Base-by-base conservation (phyloP, 441 rosid species). In the Geranium incanum region DNA sequence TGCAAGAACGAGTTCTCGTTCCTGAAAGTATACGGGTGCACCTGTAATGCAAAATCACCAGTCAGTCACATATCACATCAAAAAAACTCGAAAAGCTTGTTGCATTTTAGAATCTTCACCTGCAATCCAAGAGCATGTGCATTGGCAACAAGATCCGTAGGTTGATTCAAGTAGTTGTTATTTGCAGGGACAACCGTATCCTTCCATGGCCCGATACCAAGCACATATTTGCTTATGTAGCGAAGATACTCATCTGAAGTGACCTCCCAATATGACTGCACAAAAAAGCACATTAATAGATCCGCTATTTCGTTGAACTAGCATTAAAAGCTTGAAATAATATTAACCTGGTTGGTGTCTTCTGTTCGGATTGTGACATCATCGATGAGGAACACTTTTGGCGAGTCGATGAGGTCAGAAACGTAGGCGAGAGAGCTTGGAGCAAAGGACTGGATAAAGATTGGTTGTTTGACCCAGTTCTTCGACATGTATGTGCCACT, bases 21-120 rank as follows among this genome's bases (percentile, higher is more conserved):
- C 39, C 77, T 70, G 13, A 52, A 77, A 18, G 77, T 73, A 45
- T 77, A 77, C 0, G 77, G 80, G 41, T 77, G 80, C 69, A 77
- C 80, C 80, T 77, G 72, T 0, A 63, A 23, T 0, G 33, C 7
- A 16, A 1, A 23, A 11, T 0, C 23, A 9, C 33, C 23, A 19
- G 8, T 1, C 5, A 18, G 33, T 64, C 36, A 64, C 12, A 36
- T 21, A 36, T 16, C 66, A 23, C 33, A 28, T 28, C 21, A 28
- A 28, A 28, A 28, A 28, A 28, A 28, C 33, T 2, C 33, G 33
- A 28, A 28, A 13, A 64, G n/a, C n/a, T 16, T 18, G n/a, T 11
- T 2, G 5, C 0, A 5, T 11, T 12, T 64, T 1, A 64, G 12
- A 64, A 23, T 4, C 7, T 28, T 4, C 12, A 70, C 77, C 77